These are phyloP conservation scores for Aureobasidium sp. DNA, from an alignment of 2,329 filamentous ascomycete genomes.

Conservation along the genomic window DNA sequence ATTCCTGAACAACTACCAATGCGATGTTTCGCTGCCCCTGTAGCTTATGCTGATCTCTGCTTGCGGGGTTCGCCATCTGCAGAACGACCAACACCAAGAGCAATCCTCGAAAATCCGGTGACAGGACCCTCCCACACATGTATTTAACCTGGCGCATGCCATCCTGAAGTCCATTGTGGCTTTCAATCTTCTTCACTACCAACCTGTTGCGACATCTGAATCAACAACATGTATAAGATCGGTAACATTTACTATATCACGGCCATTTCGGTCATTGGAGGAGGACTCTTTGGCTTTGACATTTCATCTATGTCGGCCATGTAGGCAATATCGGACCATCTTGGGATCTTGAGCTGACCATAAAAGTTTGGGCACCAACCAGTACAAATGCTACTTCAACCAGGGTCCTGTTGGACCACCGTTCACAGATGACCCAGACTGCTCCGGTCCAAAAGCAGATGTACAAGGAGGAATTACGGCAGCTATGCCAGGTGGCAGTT, in stretches of 20 bases:
- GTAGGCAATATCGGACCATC: not conserved
- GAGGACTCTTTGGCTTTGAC: slow-evolving; percentile 54
- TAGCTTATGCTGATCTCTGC: not conserved
- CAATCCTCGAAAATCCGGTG: not conserved
- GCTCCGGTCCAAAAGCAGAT: slow-evolving; percentile 47
- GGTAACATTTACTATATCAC: slow-evolving; percentile 54
- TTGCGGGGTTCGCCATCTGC: not conserved
- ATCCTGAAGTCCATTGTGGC: not conserved
- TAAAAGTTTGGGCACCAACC: slow-evolving; percentile 49
- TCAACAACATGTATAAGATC: slow-evolving; percentile 30
- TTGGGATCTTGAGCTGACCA: not conserved
- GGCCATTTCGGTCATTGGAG: slow-evolving; percentile 55
- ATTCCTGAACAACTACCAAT: not conserved
- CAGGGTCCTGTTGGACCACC: slow-evolving; percentile 35
- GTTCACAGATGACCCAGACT: slow-evolving; percentile 32
- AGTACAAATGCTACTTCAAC: slow-evolving; percentile 67
- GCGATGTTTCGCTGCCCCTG: not conserved
- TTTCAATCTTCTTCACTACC: not conserved
- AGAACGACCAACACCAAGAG: not conserved
- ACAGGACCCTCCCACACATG: not conserved
- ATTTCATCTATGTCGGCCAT: slow-evolving; percentile 63
- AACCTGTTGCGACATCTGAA: not conserved
- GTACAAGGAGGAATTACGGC: slow-evolving; percentile 64
- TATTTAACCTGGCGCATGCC: not conserved
- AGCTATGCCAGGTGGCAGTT: slow-evolving; percentile 64